Evolutionary conservation across 1,284 basidiomycete genomes (phyloP), one percentile per base, ranked within the genome.

Genomic region (Puccinia polysora): DNA sequence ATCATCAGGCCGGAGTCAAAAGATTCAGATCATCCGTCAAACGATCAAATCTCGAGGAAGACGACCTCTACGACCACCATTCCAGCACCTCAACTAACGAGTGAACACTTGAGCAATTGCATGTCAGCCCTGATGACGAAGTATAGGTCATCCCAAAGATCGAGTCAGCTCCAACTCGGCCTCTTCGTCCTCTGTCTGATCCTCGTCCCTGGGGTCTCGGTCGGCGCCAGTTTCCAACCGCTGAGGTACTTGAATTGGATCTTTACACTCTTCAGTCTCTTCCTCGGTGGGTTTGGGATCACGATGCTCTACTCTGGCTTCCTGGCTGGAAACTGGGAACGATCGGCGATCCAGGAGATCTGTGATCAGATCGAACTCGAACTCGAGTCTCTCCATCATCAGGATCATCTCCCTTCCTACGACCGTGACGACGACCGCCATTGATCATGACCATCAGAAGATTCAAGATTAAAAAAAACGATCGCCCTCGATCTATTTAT

Each of bases 241-340:
- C 78, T 84, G 30, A 75, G 73, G 30, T 76, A 69, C 43, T 73
- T 79, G 38, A 76, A 75, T 34, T 79, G 78, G 78, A 71, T 78
- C 14, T 82, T 83, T 79, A 84, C 90, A 23, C 74, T 94, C 2
- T 80, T 89, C 65, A 88, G 87, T 0, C 83, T 88, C 12, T 83
- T 85, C 69, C 78, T 88, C n/a, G 85, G 91, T 1, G 92, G 89
- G 83, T 80, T 86, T 36, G 89, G 86, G 3, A 92, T 91, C 4
- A 96, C 92, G 0, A 88, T 91, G 84, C 82, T 97, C 18, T 95
- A 95, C 77, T 85, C 88, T 52, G 93, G 93, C 0, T 96, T 93
- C 79, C 82, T 96, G 28, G 94, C 87, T 76, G 91, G 91, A 0
- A 85, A 86, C 63, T 96, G 91, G 90, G 92, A 95, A 80, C 84